These are phyloP conservation scores for Leccinum ponderosum DNA, from an alignment of 1,284 basidiomycete species.

Conservation along the genomic window DNA sequence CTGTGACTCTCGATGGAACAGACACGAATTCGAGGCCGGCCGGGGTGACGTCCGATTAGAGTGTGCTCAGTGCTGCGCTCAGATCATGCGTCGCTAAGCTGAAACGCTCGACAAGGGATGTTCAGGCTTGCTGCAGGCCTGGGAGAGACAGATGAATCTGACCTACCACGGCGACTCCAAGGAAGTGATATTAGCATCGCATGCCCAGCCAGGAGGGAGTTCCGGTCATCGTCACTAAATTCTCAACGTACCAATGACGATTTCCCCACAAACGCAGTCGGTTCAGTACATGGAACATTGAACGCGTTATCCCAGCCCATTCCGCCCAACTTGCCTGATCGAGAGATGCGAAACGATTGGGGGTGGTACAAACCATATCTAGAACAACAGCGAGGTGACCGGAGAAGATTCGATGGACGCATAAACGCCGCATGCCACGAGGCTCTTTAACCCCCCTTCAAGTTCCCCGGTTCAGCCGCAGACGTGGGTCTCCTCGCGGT, in stretches of 20 bases:
- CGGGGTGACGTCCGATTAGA: neutral
- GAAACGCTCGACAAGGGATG: neutral
- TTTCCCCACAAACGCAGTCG: neutral
- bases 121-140: conserved; percentile 7
- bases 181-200: neutral
- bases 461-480: neutral
- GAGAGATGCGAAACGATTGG: neutral
- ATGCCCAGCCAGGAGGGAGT: neutral
- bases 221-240: neutral
- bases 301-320: neutral
- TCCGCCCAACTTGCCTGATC: neutral
- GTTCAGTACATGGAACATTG: neutral
- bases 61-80: neutral
- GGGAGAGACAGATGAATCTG: neutral
- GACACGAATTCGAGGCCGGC: neutral
- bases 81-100: conserved; percentile 5
- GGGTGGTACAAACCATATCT: neutral
- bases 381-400: neutral
- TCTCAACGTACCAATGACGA: neutral
- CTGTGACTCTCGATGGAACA: neutral
- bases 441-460: conserved; percentile 3
- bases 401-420: neutral
- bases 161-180: neutral
- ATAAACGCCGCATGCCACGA: conserved; percentile 7
- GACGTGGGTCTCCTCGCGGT: neutral